phyloP scores from a whole-genome alignment of 108 stramenopile genomes.

The Stephanodiscus triporus region DNA sequence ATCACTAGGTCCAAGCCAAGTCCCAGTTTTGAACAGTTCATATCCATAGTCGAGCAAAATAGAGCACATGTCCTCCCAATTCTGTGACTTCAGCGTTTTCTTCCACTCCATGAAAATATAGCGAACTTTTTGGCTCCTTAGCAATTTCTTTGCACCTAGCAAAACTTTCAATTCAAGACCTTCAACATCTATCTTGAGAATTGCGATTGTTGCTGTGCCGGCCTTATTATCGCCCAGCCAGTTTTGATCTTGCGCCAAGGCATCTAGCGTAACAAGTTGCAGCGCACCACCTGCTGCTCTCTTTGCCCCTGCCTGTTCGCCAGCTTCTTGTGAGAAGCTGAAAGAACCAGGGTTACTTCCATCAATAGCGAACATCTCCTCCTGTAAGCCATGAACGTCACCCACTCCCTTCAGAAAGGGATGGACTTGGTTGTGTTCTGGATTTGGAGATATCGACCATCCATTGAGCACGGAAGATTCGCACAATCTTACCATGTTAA shows the following conservation, averaged over 20 bases:
- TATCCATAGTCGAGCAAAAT: slow-evolving; percentile 28
- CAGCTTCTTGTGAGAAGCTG: slow-evolving; percentile 22
- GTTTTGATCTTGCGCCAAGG: slow-evolving; percentile 39
- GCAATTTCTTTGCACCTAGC: slow-evolving; percentile 38
- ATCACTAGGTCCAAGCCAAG: slow-evolving; percentile 14
- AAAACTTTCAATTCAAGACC: slow-evolving; percentile 41
- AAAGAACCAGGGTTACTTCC: slow-evolving; percentile 47
- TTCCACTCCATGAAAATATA: slow-evolving; percentile 49
- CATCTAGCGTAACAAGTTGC: slow-evolving; percentile 45
- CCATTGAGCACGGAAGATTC: slow-evolving; percentile 55
- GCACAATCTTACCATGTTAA: slow-evolving; percentile 58
- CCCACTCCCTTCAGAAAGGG: slow-evolving; percentile 47
- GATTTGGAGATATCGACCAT: slow-evolving; percentile 18
- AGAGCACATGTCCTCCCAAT: neutral
- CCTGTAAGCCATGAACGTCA: slow-evolving; percentile 25
- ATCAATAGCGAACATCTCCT: slow-evolving; percentile 16
- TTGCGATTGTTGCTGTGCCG: slow-evolving; percentile 14
- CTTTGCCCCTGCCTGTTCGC: neutral
- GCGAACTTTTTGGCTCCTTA: slow-evolving; percentile 27
- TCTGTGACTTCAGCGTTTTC: slow-evolving; percentile 2
- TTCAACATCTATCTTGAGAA: slow-evolving; percentile 59
- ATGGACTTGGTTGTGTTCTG: slow-evolving; percentile 28
- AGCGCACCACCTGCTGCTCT: slow-evolving; percentile 7
- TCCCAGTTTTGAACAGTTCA: slow-evolving; percentile 20
- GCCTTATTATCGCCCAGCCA: slow-evolving; percentile 28